These are phyloP conservation scores for Mucor saturninus DNA, from an alignment of 371 early-diverging fungal species.

Conservation along the genomic window DNA sequence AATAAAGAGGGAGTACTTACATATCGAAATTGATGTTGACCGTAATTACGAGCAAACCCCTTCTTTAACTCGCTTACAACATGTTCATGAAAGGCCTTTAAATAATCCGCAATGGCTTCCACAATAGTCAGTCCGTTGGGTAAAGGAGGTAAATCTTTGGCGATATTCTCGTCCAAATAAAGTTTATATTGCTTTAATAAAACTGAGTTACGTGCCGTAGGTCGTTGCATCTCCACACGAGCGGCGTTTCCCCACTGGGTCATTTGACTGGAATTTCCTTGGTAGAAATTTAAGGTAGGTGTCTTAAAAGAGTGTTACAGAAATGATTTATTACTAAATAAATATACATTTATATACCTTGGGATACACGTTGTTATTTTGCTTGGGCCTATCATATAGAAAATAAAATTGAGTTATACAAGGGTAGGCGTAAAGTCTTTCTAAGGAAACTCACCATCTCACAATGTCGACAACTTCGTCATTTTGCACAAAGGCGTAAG, in stretches of 20 bases:
- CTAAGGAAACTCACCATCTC: slow-evolving; percentile 45
- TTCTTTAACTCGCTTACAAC: slow-evolving; percentile 43
- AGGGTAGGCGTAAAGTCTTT: not conserved
- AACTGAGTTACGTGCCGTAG: slow-evolving; percentile 36
- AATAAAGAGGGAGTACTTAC: slow-evolving; percentile 15
- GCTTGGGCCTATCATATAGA: slow-evolving; percentile 51
- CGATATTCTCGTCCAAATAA: slow-evolving; percentile 50
- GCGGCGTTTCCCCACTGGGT: slow-evolving; percentile 49
- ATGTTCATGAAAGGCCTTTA: slow-evolving; percentile 48
- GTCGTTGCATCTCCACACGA: slow-evolving; percentile 29
- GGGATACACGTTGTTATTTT: slow-evolving; percentile 61
- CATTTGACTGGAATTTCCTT: slow-evolving; percentile 48
- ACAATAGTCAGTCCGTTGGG: slow-evolving; percentile 49
- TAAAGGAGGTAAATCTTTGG: slow-evolving; percentile 37
- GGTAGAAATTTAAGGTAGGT: slow-evolving; percentile 54
- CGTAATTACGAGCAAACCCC: slow-evolving; percentile 49
- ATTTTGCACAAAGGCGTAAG: slow-evolving; percentile 53
- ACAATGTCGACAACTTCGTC: slow-evolving; percentile 66
- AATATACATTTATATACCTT: slow-evolving; percentile 40
- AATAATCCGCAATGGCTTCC: slow-evolving; percentile 53
- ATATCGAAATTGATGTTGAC: slow-evolving; percentile 49
- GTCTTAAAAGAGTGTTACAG: slow-evolving; percentile 24
- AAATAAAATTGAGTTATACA: not conserved
- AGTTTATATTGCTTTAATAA: slow-evolving; percentile 55
- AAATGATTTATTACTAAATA: not conserved